phyloP scores from a whole-genome alignment of 352 stramenopile species.

The Plasmopara viticola region DNA sequence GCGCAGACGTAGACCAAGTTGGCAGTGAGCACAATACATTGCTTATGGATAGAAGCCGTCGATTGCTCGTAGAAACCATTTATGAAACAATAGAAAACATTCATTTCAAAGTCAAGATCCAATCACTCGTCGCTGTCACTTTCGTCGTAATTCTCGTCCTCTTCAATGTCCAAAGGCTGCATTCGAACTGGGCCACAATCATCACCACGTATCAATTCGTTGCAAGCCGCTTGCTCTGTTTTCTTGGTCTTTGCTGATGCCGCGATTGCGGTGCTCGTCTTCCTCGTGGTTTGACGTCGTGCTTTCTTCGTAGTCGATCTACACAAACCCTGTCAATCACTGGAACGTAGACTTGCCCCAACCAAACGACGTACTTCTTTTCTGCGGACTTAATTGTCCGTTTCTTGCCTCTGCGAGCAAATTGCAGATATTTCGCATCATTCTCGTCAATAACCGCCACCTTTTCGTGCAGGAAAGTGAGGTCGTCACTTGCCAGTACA shows the following conservation, averaged over 20 bases:
- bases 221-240: constrained; percentile 1
- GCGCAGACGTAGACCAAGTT: constrained; percentile 14
- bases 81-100: constrained; percentile 25
- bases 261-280: neutral
- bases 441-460: constrained; percentile 53
- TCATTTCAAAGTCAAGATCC: neutral
- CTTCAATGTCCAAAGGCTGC: constrained; percentile 32
- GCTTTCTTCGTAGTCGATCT: constrained; percentile 24
- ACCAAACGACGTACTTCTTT: constrained; percentile 22
- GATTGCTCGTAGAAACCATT: constrained; percentile 12
- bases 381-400: constrained; percentile 4
- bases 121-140: constrained; percentile 49
- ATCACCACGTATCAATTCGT: constrained; percentile 5
- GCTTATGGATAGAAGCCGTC: constrained; percentile 13
- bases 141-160: constrained; percentile 73
- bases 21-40: neutral
- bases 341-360: neutral
- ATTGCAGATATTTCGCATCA: constrained; percentile 52
- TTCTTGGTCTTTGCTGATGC: neutral
- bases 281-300: constrained; percentile 10
- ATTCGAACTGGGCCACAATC: neutral
- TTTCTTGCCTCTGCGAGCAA: constrained; percentile 24
- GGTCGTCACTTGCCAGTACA: constrained; percentile 33
- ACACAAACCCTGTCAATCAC: neutral
- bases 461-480: constrained; percentile 51